Evolutionary conservation across 1,284 basidiomycete species (phyloP), one percentile per base, ranked within the genome.

Genomic region (Fomitiporia mediterranea): DNA sequence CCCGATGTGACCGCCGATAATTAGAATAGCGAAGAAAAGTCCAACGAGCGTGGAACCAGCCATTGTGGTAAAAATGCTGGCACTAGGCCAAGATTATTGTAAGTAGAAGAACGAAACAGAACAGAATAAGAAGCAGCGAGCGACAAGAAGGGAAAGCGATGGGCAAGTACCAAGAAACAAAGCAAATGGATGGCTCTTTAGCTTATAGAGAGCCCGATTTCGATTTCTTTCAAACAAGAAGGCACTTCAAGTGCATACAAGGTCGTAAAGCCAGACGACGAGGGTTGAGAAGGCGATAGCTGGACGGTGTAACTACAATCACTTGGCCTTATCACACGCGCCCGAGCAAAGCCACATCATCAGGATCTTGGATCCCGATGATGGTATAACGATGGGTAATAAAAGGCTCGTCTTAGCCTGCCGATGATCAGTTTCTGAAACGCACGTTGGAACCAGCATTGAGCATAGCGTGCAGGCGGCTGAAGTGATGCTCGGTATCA

Each of bases 1-100:
- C 7, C 40, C 40, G 34, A 53, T n/a, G 8, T 53, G 40, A 2
- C 52, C 52, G 6, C 52, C 52, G 21, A 53, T 17, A 8, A 55
- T 49, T 23, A 40, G 46, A 11, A 55, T 21, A 40, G 35, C 25
- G 39, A 38, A 51, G 23, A 51, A 51, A 8, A 39, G 13, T 11
- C 4, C 19, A 39, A 51, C 50, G 50, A 51, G 39, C 37, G 35
- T 40, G 37, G 50, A 23, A 15, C 13, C 7, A 25, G 32, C n/a
- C 50, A 51, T 51, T 27, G 27, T 21, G 13, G 5, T 6, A 23
- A 13, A 21, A 21, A 19, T 42, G 15, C 15, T 11, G 21, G 21
- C n/a, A 7, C 1, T 19, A 23, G 15, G 42, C n/a, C 8, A 43
- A 43, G 27, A 23, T 7, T 43, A 23, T 9, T 19, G 43, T 25